These are phyloP conservation scores for Colletotrichum kahawae DNA, from an alignment of 2,329 filamentous ascomycete species.

Conservation along the genomic window DNA sequence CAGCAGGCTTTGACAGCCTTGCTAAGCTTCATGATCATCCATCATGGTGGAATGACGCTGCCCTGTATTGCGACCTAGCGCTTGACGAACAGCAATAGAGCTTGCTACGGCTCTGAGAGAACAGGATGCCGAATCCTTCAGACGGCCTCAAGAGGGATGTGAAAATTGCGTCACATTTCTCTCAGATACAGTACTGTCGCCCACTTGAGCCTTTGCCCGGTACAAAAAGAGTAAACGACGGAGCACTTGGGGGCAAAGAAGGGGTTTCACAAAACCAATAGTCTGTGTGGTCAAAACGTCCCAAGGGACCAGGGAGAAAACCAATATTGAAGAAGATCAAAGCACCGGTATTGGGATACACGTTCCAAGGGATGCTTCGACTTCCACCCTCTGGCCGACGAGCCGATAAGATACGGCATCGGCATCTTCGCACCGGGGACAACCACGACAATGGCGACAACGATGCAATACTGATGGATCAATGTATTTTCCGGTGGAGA, in stretches of 20 bases:
- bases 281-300: not conserved
- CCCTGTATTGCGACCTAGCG: slow-evolving; percentile 18
- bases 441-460: not conserved
- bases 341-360: not conserved
- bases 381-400: not conserved
- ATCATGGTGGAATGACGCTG: not conserved
- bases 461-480: not conserved
- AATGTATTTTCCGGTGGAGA: not conserved
- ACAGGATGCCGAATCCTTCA: not conserved
- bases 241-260: not conserved
- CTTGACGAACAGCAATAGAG: not conserved
- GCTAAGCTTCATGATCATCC: not conserved
- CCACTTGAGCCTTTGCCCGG: not conserved
- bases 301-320: slow-evolving; percentile 11
- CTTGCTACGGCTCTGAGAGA: not conserved
- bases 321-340: not conserved
- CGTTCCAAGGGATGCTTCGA: slow-evolving; percentile 2
- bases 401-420: not conserved
- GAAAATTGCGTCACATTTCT: not conserved
- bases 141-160: not conserved
- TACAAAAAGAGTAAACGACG: too few relatives aligned
- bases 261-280: slow-evolving; percentile 1
- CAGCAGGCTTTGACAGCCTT: not conserved
- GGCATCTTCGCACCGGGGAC: not conserved
- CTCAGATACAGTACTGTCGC: not conserved